Evolutionary conservation across 495 filamentous ascomycete genomes (phyloP).

Genomic region (Bryoglossum gracile): DNA sequence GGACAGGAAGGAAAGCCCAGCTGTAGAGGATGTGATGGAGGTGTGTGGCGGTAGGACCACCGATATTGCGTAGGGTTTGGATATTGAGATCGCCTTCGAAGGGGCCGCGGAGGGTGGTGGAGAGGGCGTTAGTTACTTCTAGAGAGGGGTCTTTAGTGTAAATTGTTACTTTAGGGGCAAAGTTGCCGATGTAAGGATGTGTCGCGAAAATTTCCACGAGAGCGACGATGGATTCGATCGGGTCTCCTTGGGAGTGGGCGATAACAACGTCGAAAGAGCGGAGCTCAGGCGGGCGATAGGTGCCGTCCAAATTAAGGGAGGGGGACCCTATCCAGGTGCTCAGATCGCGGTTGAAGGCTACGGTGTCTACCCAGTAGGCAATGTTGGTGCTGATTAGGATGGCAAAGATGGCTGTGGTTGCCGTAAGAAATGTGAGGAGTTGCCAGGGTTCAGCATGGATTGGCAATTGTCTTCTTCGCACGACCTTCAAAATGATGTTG

Average conservation of each 20-base stretch:
- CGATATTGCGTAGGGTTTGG: conserved; percentile 30
- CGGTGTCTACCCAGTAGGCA: conserved; percentile 15
- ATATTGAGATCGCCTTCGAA: conserved; percentile 14
- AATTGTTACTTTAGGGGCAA: conserved; percentile 9
- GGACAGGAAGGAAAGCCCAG: conserved; percentile 35
- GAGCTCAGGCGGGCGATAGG: conserved; percentile 12
- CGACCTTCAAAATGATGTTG: conserved; percentile 7
- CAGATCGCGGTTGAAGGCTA: conserved; percentile 10
- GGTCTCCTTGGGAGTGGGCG: conserved; percentile 13
- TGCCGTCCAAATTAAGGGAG: conserved; percentile 3
- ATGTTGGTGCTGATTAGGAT: conserved; percentile 17
- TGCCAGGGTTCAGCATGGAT: conserved; percentile 18
- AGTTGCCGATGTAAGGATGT: neutral
- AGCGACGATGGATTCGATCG: conserved; percentile 3
- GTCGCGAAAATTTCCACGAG: conserved; percentile 3
- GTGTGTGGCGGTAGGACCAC: conserved; percentile 36
- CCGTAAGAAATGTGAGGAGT: conserved; percentile 9
- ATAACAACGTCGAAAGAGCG: conserved; percentile 20
- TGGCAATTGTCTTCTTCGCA: conserved; percentile 6
- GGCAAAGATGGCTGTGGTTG: conserved; percentile 13
- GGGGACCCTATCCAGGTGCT: conserved; percentile 7
- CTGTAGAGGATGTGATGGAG: conserved; percentile 35
- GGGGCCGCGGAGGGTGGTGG: neutral
- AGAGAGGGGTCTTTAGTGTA: conserved; percentile 19
- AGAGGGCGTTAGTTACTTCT: neutral